These are phyloP conservation scores for Candida xiaguanensis DNA, from an alignment of 805 yeast species.

Conservation along the genomic window DNA sequence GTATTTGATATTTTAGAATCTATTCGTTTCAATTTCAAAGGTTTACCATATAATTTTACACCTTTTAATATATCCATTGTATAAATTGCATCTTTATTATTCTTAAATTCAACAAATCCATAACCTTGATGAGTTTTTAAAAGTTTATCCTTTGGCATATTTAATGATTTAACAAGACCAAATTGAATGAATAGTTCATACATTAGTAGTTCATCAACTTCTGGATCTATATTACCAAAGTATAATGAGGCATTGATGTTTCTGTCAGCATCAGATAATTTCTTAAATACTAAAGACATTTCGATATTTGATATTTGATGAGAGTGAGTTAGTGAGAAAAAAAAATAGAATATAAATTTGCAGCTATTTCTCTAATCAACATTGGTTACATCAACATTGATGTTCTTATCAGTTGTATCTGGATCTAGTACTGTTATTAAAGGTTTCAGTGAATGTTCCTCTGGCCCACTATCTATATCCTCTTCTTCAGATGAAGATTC, in stretches of 20 bases:
- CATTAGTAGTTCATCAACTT: slow-evolving; percentile 65
- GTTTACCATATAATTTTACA: slow-evolving; percentile 56
- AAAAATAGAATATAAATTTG: neutral
- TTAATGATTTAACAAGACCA: slow-evolving; percentile 68
- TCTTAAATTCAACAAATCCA: slow-evolving; percentile 76
- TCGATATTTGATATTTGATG: too few species aligned
- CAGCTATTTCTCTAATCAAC: neutral
- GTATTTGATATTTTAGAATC: slow-evolving; percentile 15
- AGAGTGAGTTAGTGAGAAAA: neutral
- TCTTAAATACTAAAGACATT: slow-evolving; percentile 31
- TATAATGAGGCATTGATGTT: slow-evolving; percentile 66
- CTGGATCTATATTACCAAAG: slow-evolving; percentile 78
- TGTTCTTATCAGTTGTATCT: neutral
- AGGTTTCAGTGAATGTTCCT: slow-evolving; percentile 29
- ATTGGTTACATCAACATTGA: neutral
- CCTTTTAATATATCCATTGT: slow-evolving; percentile 60
- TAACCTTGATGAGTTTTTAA: slow-evolving; percentile 74
- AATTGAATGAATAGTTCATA: slow-evolving; percentile 84
- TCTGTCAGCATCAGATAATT: slow-evolving; percentile 42
- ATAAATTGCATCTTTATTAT: slow-evolving; percentile 64
- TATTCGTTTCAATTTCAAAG: slow-evolving; percentile 55
- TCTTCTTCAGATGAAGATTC: slow-evolving; percentile 2
- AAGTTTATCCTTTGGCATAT: slow-evolving; percentile 78
- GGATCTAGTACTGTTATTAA: neutral
- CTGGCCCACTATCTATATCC: slow-evolving; percentile 27